Evolutionary conservation across 495 filamentous ascomycete species (phyloP).

Genomic region (Neurospora sp.): DNA sequence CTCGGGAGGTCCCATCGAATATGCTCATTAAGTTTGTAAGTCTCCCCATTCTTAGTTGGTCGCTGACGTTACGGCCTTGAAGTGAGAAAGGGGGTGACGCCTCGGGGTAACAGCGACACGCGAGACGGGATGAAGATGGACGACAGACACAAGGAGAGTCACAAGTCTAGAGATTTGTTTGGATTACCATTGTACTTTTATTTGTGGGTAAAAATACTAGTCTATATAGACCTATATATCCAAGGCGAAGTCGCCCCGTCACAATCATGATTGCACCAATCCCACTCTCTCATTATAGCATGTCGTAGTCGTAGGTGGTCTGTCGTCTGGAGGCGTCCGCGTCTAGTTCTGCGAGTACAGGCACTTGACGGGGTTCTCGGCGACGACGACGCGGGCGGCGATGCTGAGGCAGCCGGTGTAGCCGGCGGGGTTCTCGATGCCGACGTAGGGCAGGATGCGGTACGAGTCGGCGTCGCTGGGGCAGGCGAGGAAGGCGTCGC

Average conservation of each 20-base stretch:
- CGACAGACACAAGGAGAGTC: background rate
- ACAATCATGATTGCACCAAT: background rate
- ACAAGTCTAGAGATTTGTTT: background rate
- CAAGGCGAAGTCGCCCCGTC: background rate
- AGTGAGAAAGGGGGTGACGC: background rate
- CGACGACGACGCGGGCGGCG: constrained; percentile 21
- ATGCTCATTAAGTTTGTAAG: no score
- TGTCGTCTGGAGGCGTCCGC: background rate
- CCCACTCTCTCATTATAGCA: background rate
- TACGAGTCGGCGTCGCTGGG: constrained; percentile 16
- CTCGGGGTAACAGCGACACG: background rate
- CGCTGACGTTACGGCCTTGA: background rate
- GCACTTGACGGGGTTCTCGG: constrained; percentile 21
- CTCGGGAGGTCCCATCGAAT: no score
- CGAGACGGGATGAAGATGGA: background rate
- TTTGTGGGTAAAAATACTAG: background rate
- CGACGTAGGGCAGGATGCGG: constrained; percentile 37
- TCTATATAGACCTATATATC: background rate
- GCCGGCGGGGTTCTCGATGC: constrained; percentile 31
- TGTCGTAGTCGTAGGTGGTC: background rate
- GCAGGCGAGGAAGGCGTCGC: no score
- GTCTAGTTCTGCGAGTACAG: background rate
- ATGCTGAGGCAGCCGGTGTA: constrained; percentile 37
- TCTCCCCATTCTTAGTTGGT: background rate
- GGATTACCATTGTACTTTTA: background rate